phyloP scores from a whole-genome alignment of 2,329 filamentous ascomycete species.

The Fusarium oligoseptatum region DNA sequence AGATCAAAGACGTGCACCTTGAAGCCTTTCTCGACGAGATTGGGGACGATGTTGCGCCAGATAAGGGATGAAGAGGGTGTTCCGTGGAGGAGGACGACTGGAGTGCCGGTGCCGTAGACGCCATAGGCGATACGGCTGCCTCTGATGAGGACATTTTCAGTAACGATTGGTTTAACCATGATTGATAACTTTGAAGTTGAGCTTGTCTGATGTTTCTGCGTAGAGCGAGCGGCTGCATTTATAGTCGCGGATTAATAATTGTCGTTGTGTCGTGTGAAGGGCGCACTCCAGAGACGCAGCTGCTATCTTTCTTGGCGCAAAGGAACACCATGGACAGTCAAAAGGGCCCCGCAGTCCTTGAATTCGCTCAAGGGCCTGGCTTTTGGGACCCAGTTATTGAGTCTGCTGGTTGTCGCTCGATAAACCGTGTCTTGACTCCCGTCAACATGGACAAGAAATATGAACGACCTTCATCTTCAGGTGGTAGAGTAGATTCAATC shows the following conservation, averaged over 20 bases:
- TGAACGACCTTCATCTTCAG: slow-evolving; percentile 55
- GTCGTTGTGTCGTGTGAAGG: slow-evolving; percentile 32
- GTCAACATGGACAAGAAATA: slow-evolving; percentile 68
- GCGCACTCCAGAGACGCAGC: slow-evolving; percentile 12
- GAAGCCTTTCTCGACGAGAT: slow-evolving; percentile 38
- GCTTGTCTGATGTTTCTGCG: accelerated
- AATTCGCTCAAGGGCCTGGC: accelerated
- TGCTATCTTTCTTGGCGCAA: not conserved
- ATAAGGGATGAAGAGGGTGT: slow-evolving; percentile 53
- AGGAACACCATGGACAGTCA: not conserved
- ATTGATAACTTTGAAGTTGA: not conserved
- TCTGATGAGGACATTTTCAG: slow-evolving; percentile 45
- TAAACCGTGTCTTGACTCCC: slow-evolving; percentile 59
- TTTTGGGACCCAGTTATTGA: accelerated
- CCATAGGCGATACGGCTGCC: slow-evolving; percentile 47
- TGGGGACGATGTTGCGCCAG: slow-evolving; percentile 48
- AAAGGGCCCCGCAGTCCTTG: not conserved
- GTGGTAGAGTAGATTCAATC: slow-evolving; percentile 55
- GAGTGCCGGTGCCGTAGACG: slow-evolving; percentile 43
- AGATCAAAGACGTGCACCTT: slow-evolving; percentile 49
- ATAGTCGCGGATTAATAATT: slow-evolving; percentile 33
- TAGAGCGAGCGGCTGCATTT: not conserved
- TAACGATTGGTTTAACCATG: slow-evolving; percentile 42
- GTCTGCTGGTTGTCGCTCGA: slow-evolving; percentile 8
- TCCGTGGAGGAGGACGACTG: slow-evolving; percentile 50